Conservation (phyloP, 2,329 filamentous ascomycete genomes). For the Diaporthe velutina region DNA sequence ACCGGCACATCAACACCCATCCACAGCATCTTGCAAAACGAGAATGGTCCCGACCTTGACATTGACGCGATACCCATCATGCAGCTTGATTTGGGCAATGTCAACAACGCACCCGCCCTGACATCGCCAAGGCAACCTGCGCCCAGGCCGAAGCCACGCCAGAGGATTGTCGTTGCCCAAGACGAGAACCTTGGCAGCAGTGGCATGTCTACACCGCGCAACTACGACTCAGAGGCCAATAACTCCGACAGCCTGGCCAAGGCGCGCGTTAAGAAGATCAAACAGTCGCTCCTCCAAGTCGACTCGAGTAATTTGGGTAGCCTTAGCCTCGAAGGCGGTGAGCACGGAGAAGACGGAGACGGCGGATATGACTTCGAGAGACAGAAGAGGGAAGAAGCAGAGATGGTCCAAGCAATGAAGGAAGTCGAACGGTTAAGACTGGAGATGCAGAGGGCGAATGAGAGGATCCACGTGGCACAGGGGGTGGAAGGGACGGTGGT, state of each 20-base stretch:
- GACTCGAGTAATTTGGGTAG: conserved; percentile 86
- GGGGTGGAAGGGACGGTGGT: conserved; percentile 79
- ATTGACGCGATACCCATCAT: conserved; percentile 97
- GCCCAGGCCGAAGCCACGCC: conserved; percentile 59
- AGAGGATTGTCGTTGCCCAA: conserved; percentile 75
- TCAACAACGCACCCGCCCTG: conserved; percentile 46
- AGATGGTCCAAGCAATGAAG: conserved; percentile 89
- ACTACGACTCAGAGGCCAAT: conserved; percentile 66
- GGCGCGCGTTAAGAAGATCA: conserved; percentile 63
- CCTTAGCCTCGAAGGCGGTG: conserved; percentile 69
- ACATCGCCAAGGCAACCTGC: conserved; percentile 43
- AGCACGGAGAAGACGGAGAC: conserved; percentile 57
- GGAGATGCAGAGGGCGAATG: conserved; percentile 88
- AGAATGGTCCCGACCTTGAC: conserved; percentile 84
- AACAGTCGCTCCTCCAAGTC: conserved; percentile 80
- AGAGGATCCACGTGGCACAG: conserved; percentile 78
- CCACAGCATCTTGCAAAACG: conserved; percentile 79
- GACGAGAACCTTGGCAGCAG: conserved; percentile 77
- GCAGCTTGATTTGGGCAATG: conserved; percentile 82
- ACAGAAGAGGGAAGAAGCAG: conserved; percentile 82
- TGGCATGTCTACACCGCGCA: conserved; percentile 61
- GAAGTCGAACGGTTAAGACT: conserved; percentile 88
- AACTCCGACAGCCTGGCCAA: conserved; percentile 64
- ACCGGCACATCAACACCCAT: conserved; percentile 78
- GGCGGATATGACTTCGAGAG: conserved; percentile 70